phyloP scores from a whole-genome alignment of 192 early-diverging fungal genomes.

The Umbelopsis isabellina region DNA sequence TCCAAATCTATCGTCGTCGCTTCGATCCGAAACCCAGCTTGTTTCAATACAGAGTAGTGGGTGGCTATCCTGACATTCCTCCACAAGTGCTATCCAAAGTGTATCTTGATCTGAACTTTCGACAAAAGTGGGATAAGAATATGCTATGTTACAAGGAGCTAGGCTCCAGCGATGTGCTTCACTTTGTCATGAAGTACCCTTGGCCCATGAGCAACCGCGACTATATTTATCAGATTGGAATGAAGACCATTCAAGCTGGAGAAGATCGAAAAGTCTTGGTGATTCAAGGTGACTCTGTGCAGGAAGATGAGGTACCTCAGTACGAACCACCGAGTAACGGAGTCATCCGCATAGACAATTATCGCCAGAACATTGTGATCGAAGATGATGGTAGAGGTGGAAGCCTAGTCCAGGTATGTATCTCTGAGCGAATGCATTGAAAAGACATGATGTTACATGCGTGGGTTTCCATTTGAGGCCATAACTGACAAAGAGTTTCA shows the following conservation, averaged over 20 bases:
- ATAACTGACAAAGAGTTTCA: no score
- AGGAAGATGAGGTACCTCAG: neutral
- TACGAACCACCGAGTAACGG: constrained; percentile 34
- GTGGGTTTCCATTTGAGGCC: no score
- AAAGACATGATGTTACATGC: no score
- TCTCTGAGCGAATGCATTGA: neutral
- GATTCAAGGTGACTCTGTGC: constrained; percentile 37
- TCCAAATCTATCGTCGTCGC: constrained; percentile 45
- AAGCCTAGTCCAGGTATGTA: constrained; percentile 34
- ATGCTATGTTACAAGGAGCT: constrained; percentile 51
- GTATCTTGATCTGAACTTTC: constrained; percentile 55
- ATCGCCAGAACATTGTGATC: constrained; percentile 52
- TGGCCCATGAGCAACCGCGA: constrained; percentile 53
- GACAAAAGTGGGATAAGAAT: constrained; percentile 58
- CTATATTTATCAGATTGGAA: constrained; percentile 50
- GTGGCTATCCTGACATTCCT: constrained; percentile 47
- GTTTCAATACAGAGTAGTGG: constrained; percentile 54
- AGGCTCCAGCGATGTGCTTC: constrained; percentile 3
- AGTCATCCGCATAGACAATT: constrained; percentile 52
- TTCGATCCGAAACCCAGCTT: constrained; percentile 28
- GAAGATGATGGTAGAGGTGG: constrained; percentile 48
- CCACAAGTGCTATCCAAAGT: constrained; percentile 50
- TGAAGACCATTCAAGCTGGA: neutral
- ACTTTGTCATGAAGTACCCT: constrained; percentile 41
- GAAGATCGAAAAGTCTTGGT: constrained; percentile 20